phyloP scores from a whole-genome alignment of 257 asterid species.

The Nicotiana otophora region DNA sequence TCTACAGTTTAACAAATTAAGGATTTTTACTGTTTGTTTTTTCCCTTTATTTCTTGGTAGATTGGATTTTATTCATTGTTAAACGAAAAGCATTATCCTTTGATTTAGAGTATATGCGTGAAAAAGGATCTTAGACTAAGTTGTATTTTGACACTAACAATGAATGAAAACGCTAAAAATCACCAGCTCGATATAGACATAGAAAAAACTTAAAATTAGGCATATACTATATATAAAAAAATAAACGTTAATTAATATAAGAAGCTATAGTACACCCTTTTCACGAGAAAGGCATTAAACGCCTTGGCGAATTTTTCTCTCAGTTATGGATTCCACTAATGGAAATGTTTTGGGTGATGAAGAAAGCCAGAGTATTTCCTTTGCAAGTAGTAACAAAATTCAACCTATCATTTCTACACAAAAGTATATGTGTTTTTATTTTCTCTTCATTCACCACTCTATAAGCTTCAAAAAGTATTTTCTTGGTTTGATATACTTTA shows the following conservation, averaged over 20 bases:
- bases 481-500: background rate
- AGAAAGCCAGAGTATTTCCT: conserved; percentile 26
- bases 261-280: background rate
- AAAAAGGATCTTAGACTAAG: background rate
- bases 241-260: background rate
- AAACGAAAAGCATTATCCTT: background rate
- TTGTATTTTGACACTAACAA: conserved; percentile 6
- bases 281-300: background rate
- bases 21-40: background rate
- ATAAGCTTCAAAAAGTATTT: background rate
- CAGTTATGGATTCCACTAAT: conserved; percentile 31
- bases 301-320: background rate
- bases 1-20: background rate
- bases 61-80: background rate
- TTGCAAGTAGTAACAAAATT: conserved; percentile 8
- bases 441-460: background rate
- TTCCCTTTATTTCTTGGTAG: background rate
- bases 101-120: background rate
- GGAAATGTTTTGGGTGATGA: conserved; percentile 26
- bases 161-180: background rate
- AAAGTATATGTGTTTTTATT: conserved; percentile 13
- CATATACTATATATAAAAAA: background rate
- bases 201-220: background rate
- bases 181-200: background rate
- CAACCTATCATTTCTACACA: conserved; percentile 41